Evolutionary conservation across 2,329 filamentous ascomycete species (phyloP).

Genomic region (Calonectria pauciramosa): DNA sequence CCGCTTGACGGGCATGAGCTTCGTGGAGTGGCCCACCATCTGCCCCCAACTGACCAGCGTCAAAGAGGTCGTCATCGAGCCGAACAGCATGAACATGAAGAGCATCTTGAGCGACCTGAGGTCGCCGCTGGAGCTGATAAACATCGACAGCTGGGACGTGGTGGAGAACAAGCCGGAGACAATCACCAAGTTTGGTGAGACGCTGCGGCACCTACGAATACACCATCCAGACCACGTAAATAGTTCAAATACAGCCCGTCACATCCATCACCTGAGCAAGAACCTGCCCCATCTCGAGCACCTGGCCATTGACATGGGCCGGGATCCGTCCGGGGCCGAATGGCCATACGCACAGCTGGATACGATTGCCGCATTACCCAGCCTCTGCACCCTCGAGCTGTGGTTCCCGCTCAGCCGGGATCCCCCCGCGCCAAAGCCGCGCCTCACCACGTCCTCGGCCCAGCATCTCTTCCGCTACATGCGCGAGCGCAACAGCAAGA

Average conservation of each 20-base stretch:
- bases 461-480: conserved; percentile 20
- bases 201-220: conserved; percentile 17
- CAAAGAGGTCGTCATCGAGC: conserved; percentile 16
- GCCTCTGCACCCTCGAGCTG: conserved; percentile 20
- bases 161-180: neutral
- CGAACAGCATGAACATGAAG: too few species aligned
- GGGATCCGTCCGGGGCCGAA: neutral
- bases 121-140: conserved; percentile 25
- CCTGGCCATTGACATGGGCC: conserved; percentile 22
- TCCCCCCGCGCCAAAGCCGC: conserved; percentile 7
- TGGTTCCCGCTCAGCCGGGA: conserved; percentile 14
- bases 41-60: conserved; percentile 18
- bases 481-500: conserved; percentile 14
- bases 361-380: conserved; percentile 23
- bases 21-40: neutral
- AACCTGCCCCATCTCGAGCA: conserved; percentile 18
- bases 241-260: neutral
- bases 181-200: conserved; percentile 13
- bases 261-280: conserved; percentile 16
- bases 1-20: conserved; percentile 1
- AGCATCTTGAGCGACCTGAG: neutral
- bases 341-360: conserved; percentile 23
- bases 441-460: conserved; percentile 16
- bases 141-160: conserved; percentile 4
- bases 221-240: neutral